Evolutionary conservation across 2,329 filamentous ascomycete genomes (phyloP), one percentile per base, ranked within the genome.

Genomic region (Monosporascus sp.): DNA sequence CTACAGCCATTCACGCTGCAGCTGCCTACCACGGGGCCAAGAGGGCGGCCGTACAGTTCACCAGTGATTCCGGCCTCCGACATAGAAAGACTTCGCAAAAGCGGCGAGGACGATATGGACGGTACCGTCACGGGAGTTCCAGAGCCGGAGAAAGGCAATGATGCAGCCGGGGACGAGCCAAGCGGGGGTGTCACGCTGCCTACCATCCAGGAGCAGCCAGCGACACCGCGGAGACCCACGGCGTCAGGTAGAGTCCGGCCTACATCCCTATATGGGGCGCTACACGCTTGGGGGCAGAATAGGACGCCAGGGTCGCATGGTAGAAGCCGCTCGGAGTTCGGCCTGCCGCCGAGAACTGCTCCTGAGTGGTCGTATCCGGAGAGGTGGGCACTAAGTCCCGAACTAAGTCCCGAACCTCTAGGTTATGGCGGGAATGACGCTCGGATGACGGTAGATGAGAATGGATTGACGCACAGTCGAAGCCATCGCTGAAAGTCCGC

Each of bases 231-330:
- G 18, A 48, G 15, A 50, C 41, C 9, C 18, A 37, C 11, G 51
- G 51, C 27, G 17, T 20, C 9, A 14, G 55, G 56, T 31, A 55
- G 39, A 24, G 55, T 27, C 14, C 49, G 39, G 22, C 61, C 60
- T 8, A 61, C 59, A 3, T 55, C 54, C 17, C 44, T 63, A 6
- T 61, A 62, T 39, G 47, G 59, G 24, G 49, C 52, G 20, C 39
- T 62, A 18, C 54, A 53, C 17, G 58, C 42, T 14, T 51, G 34
- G 53, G 48, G 42, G 54, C 57, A 9, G 50, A 49, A 3, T 51
- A 57, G 15, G 48, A 55, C 27, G 48, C 39, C 18, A 53, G n/a
- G n/a, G 22, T 11, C 53, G 51, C 24, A 46, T 27, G 25, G 20
- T 22, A 46, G 42, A 46, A 22, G n/a, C 6, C 42, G 24, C 14